Conservation (phyloP, 1,139 yeast genomes). For the Yamadazyma spencermartinsiae region DNA sequence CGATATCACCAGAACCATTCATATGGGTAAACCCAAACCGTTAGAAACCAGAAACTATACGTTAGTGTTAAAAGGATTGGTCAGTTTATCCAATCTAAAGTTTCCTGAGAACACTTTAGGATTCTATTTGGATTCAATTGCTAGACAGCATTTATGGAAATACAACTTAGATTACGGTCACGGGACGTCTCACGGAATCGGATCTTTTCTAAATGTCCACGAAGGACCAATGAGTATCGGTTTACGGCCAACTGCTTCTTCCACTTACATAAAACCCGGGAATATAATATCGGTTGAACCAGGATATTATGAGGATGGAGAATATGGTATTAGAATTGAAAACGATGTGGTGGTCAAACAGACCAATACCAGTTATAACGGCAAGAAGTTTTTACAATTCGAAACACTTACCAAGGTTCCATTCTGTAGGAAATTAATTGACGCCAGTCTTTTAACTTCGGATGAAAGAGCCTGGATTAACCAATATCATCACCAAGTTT, state of each 20-base stretch:
- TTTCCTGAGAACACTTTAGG: constrained; percentile 93
- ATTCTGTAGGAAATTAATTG: constrained; percentile 40
- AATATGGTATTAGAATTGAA: constrained; percentile 92
- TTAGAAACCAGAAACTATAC: constrained; percentile 81
- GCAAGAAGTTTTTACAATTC: constrained; percentile 65
- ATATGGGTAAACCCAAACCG: constrained; percentile 66
- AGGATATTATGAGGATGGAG: constrained; percentile 90
- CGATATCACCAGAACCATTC: constrained; percentile 91
- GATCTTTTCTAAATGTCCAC: constrained; percentile 88
- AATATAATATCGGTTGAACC: constrained; percentile 92
- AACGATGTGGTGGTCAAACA: constrained; percentile 70
- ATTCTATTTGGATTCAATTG: constrained; percentile 76
- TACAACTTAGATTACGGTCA: constrained; percentile 90
- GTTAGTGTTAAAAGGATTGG: constrained; percentile 86
- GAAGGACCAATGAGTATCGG: constrained; percentile 97
- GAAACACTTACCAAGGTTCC: constrained; percentile 93
- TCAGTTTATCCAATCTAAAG: constrained; percentile 71
- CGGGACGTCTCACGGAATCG: constrained; percentile 98
- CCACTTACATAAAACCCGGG: constrained; percentile 59
- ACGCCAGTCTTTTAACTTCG: constrained; percentile 39
- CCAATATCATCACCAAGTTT: constrained; percentile 62
- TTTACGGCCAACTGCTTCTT: constrained; percentile 52
- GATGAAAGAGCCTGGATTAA: constrained; percentile 73
- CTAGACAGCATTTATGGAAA: constrained; percentile 87
- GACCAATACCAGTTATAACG: constrained; percentile 43